phyloP scores from a whole-genome alignment of 1,139 yeast species.

The Diutina sp. region DNA sequence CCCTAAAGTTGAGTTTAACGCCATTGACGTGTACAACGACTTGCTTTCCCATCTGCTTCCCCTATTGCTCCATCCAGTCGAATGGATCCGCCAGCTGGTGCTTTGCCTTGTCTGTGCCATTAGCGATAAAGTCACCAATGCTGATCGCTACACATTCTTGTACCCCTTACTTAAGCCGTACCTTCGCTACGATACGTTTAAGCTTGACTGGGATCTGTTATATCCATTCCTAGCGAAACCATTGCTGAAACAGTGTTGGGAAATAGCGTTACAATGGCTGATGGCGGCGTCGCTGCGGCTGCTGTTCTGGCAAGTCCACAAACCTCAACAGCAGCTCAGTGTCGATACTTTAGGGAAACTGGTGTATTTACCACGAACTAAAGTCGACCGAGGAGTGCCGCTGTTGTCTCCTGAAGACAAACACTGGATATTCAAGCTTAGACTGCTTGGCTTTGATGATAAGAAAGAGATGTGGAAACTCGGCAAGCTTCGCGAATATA shows the following conservation, averaged over 20 bases:
- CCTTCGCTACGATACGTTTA: constrained; percentile 62
- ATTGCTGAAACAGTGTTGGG: constrained; percentile 52
- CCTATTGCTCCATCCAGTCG: constrained; percentile 68
- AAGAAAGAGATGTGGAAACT: constrained; percentile 71
- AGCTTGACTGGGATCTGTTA: constrained; percentile 50
- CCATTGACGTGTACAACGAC: constrained; percentile 27
- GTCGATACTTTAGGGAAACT: constrained; percentile 19
- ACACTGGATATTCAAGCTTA: constrained; percentile 59
- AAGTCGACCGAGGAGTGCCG: constrained; percentile 9
- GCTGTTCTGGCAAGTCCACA: constrained; percentile 38
- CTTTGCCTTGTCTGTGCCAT: constrained; percentile 49
- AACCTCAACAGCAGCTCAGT: neutral
- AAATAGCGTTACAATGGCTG: constrained; percentile 63
- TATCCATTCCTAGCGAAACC: constrained; percentile 58
- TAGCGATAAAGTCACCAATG: constrained; percentile 49
- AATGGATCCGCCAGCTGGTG: constrained; percentile 68
- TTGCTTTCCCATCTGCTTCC: constrained; percentile 17
- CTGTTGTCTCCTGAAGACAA: constrained; percentile 51
- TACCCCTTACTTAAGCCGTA: constrained; percentile 75
- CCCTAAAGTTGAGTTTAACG: constrained; percentile 26
- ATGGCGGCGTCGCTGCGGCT: constrained; percentile 46
- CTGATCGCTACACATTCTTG: constrained; percentile 72
- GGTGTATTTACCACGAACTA: constrained; percentile 18
- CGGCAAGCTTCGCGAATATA: constrained; percentile 53
- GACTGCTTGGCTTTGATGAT: constrained; percentile 57